Base-by-base conservation (phyloP, 352 stramenopile genomes). In the Phytopythium mirpurense region DNA sequence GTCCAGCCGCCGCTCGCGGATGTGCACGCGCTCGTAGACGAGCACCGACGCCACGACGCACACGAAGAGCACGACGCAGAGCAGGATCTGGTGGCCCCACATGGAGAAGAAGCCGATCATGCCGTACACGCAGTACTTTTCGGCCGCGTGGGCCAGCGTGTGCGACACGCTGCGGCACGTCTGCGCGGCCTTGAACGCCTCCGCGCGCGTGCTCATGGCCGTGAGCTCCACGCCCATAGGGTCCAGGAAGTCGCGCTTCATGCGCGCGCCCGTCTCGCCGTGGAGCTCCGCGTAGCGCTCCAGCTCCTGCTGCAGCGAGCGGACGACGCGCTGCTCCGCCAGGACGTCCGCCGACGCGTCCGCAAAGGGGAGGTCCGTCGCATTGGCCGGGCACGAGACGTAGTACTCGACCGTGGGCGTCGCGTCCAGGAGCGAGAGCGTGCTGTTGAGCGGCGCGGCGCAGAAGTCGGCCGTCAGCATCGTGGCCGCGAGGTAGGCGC, bases 381-480 rank as follows among this genome's bases (percentile, higher is more conserved):
- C 51, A 49, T 92, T 92, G 3, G 56, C 45, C 2, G 62, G 74
- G 49, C 83, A 93, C 37, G 77, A 60, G 19, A 90, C 37, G 47
- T 84, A 93, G 63, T 88, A 93, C 54, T 65, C 65, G 11, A 78
- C 62, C 12, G 70, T 50, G 0, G 72, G 64, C 27, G 70, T 82
- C 21, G 67, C 59, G 31, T 74, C 74, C 47, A 93, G 58, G 12
- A 93, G 69, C 42, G 57, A 72, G 19, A 72, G 47, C 4, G 83
- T 89, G 49, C 69, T 86, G 58, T 86, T 86, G 52, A 78, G 57
- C 0, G 83, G 83, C 2, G 77, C 78, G 21, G 76, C 78, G 40
- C 83, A 93, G 43, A 90, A 90, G 59, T 93, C 83, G 19, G 83
- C 75, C 34, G 80, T 88, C 70, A 90, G 73, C 57, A 93, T 86